A percentile compares a stretch with the other conserved stretches of the same genome.
Evolutionary conservation across 2,329 filamentous ascomycete species (phyloP).

Genomic region (Paecilomyces niveus): DNA sequence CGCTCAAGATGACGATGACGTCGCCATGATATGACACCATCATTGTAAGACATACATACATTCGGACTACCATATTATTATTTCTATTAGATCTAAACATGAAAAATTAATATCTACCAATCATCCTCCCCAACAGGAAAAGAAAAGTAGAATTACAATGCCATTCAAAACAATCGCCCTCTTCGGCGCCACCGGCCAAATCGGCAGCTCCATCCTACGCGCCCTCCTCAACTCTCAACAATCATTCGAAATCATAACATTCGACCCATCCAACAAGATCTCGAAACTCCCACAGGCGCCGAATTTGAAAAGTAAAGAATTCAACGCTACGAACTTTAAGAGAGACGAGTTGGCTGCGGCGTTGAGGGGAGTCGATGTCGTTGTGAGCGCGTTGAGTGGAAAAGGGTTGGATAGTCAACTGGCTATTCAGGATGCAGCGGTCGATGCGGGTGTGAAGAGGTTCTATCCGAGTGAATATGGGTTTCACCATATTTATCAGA

Average conservation of each 20-base stretch:
- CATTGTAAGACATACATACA: not conserved
- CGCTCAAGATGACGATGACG: not conserved
- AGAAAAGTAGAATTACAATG: not conserved
- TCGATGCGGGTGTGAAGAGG: constrained; percentile 16
- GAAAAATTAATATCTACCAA: not conserved
- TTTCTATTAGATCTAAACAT: not conserved
- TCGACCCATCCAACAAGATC: not conserved
- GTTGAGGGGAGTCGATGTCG: constrained; percentile 14
- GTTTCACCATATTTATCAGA: constrained; percentile 17
- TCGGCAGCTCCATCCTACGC: constrained; percentile 6
- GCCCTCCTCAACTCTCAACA: constrained; percentile 1
- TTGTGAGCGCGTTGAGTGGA: constrained; percentile 18
- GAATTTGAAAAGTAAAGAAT: not conserved
- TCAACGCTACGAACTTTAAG: constrained; percentile 8
- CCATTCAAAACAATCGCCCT: constrained; percentile 4
- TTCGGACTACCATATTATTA: no score
- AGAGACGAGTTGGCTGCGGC: constrained; percentile 6
- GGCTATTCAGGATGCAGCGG: constrained; percentile 17
- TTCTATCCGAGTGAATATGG: constrained; percentile 21
- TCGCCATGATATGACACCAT: not conserved
- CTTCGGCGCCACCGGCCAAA: constrained; percentile 7
- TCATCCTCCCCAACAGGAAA: not conserved
- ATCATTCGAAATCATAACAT: not conserved
- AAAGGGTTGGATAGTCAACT: constrained; percentile 11
- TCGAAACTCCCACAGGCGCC: not conserved